Evolutionary conservation across 2,329 filamentous ascomycete species (phyloP), one percentile per base, ranked within the genome.

Genomic region (Botrytis porri): DNA sequence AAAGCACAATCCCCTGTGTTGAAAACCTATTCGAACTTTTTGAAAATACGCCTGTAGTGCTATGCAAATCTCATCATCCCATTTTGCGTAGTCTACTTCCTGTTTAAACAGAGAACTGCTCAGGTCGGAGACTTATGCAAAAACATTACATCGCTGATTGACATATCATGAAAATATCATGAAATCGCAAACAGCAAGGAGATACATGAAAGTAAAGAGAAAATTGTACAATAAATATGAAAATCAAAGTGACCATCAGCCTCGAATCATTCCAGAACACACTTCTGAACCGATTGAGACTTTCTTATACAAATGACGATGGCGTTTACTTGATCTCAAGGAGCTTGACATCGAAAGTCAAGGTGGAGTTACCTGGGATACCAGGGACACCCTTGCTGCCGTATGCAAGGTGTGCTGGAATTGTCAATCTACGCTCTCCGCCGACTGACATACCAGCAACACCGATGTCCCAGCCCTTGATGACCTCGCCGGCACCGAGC

Each of bases 381-480:
- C 92, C 94, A 69, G 94, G 92, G 37, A 93, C 84, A 75, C 88
- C 86, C 85, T 93, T 92, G 84, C 89, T 94, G 84, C 97, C 96
- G 83, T 99, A 99, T 79, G 92, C 97, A 74, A 95, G 89, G 80
- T 92, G 86, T 65, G 96, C 87, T 65, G 97, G 97, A 80, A 99
- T 94, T 76, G 90, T 95, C 80, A 99, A 88, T 78, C 96, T 92
- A 80, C 96, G 93, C 88, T 99, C 97, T 80, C 94, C 94, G 80
- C 96, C 96, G 78, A 95, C 91, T 78, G 91, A 87, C 94, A 99
- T 98, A 84, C 97, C 97, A 78, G 88, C 87, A 78, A 99, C 86
- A 84, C 96, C 96, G 77, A 98, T 89, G 83, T 99, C 97, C 97
- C 96, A 98, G 78, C 96, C 96, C 88, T 97, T 96, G 87, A 99